These are phyloP conservation scores for Phytophthora sp. DNA, from an alignment of 352 stramenopile genomes.

Conservation along the genomic window DNA sequence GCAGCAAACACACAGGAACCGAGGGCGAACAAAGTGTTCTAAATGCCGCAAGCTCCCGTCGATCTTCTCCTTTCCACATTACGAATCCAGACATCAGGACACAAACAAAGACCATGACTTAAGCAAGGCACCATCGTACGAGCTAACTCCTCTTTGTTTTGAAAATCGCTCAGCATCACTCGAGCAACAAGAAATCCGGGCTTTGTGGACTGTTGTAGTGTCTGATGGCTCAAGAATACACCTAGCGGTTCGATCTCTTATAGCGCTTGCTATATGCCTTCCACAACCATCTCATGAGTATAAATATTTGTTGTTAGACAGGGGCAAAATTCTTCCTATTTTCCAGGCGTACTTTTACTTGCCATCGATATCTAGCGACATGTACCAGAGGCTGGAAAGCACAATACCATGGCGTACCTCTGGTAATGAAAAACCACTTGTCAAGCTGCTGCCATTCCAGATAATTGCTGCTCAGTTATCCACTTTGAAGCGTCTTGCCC, in stretches of 20 bases:
- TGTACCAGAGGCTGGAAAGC: not conserved
- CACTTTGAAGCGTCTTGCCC: conserved; percentile 15
- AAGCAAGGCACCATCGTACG: too few relatives aligned
- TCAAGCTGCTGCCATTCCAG: conserved; percentile 14
- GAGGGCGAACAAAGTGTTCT: not conserved
- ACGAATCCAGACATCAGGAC: not conserved
- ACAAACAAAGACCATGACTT: not conserved
- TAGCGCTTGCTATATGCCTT: conserved; percentile 40
- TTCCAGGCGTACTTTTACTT: not conserved
- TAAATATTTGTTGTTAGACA: conserved; percentile 25
- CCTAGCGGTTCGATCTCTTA: conserved; percentile 42
- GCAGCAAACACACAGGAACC: not conserved
- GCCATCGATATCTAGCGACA: too few relatives aligned
- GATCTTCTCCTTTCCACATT: conserved; percentile 44
- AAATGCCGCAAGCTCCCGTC: conserved; percentile 34
- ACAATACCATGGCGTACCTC: not conserved
- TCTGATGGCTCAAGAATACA: conserved; percentile 29
- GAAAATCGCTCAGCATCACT: not conserved
- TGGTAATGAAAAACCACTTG: not conserved
- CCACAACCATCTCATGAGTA: conserved; percentile 39
- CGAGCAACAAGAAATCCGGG: conserved; percentile 3
- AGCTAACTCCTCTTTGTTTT: conserved; percentile 11
- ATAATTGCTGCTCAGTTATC: conserved; percentile 5
- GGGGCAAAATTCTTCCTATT: not conserved
- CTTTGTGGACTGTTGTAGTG: conserved; percentile 22